These are phyloP conservation scores for Cladosporium sp. DNA, from an alignment of 2,329 filamentous ascomycete genomes.

Conservation along the genomic window DNA sequence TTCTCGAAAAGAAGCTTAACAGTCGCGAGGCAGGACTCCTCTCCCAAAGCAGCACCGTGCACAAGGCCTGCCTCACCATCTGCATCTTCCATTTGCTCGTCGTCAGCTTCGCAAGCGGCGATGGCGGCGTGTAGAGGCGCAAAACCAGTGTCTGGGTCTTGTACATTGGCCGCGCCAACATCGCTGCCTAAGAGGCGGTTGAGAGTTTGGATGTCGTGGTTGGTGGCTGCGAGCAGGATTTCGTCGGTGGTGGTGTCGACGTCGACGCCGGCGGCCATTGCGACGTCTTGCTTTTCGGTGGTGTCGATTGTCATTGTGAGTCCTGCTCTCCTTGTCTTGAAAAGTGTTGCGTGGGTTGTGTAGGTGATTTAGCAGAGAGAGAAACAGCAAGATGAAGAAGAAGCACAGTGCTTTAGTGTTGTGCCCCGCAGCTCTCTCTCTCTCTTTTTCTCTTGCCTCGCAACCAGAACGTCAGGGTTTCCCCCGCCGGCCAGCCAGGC, in stretches of 20 bases:
- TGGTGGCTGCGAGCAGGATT: conserved; percentile 61
- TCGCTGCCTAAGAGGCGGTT: conserved; percentile 58
- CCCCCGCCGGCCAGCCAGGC: too few relatives aligned
- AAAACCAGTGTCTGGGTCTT: conserved; percentile 79
- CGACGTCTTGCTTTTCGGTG: conserved; percentile 10
- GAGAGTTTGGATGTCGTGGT: conserved; percentile 63
- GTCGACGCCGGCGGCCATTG: conserved; percentile 29
- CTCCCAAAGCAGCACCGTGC: conserved; percentile 29
- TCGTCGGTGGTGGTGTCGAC: conserved; percentile 49
- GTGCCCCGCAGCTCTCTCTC: too few relatives aligned
- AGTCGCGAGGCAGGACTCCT: conserved; percentile 61
- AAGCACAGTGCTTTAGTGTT: too few relatives aligned
- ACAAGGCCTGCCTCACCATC: conserved; percentile 31
- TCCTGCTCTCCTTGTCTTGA: too few relatives aligned
- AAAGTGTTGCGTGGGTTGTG: too few relatives aligned
- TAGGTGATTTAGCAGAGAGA: too few relatives aligned
- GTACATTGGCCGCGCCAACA: conserved; percentile 62
- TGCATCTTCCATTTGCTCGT: conserved; percentile 29
- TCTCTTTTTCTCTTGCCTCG: too few relatives aligned
- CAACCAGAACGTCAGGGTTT: too few relatives aligned
- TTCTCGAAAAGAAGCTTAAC: conserved; percentile 74
- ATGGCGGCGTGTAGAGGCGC: conserved; percentile 88
- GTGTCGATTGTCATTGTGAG: conserved; percentile 4
- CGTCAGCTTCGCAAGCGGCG: conserved; percentile 51
- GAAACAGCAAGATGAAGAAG: too few relatives aligned